These are phyloP conservation scores for Cercospora brassicicola DNA, from an alignment of 2,329 filamentous ascomycete species.

Conservation along the genomic window DNA sequence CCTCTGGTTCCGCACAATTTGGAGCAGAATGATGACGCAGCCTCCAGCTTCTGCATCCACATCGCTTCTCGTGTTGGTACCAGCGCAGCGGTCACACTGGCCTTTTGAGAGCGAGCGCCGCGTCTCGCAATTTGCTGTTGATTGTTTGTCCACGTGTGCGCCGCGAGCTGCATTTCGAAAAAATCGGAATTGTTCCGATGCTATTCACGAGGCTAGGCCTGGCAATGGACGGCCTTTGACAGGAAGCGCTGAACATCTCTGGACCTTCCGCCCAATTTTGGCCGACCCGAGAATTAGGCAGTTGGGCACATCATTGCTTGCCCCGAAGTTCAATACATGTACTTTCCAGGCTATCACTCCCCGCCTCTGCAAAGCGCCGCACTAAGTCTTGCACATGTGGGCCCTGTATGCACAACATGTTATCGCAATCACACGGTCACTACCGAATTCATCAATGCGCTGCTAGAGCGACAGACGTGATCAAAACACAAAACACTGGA, in stretches of 20 bases:
- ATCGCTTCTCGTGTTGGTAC: constrained; percentile 5
- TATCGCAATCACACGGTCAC: neutral
- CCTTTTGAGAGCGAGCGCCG: neutral
- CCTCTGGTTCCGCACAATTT: neutral
- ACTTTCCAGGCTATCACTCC: neutral
- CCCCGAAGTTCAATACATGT: neutral
- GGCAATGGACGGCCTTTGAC: neutral
- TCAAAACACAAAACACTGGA: neutral
- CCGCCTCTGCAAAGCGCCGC: neutral
- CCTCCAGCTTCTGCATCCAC: constrained; percentile 1
- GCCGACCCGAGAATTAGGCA: neutral
- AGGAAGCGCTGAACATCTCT: neutral
- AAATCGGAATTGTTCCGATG: neutral
- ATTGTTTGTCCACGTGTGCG: neutral
- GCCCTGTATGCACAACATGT: neutral
- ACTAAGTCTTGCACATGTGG: neutral
- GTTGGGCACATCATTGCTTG: neutral
- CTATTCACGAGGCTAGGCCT: neutral
- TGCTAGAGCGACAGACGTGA: neutral
- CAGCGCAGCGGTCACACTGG: constrained; percentile 5
- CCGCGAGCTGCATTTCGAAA: neutral
- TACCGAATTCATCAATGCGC: neutral
- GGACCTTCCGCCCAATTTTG: neutral
- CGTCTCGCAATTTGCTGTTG: constrained; percentile 2
- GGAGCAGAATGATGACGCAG: constrained; percentile 4